Percentiles rank a stretch among this genome's conserved stretches.
phyloP scores from a whole-genome alignment of 2,329 filamentous ascomycete genomes.

The Fusarium sp. region DNA sequence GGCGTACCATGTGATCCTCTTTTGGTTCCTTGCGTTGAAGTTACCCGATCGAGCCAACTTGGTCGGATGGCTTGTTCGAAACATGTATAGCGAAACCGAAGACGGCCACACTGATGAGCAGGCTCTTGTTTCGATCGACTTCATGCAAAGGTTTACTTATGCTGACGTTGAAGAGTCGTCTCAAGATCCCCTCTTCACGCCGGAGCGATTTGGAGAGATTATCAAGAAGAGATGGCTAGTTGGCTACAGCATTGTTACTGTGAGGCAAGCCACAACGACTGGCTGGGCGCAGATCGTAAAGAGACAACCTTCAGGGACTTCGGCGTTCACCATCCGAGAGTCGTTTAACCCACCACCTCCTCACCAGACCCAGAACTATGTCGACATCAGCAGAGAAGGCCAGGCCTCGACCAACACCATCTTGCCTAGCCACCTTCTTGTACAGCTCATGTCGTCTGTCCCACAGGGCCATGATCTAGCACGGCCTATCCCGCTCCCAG shows the following conservation, averaged over 20 bases:
- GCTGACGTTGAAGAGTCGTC: constrained; percentile 84
- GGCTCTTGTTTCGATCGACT: constrained; percentile 91
- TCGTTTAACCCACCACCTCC: constrained; percentile 68
- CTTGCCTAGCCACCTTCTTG: constrained; percentile 77
- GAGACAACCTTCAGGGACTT: constrained; percentile 75
- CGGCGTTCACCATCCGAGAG: constrained; percentile 68
- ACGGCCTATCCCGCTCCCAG: constrained; percentile 80
- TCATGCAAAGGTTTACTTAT: constrained; percentile 90
- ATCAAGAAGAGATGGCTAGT: constrained; percentile 76
- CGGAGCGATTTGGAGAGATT: constrained; percentile 72
- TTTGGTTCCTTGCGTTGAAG: constrained; percentile 94
- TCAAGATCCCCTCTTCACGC: constrained; percentile 72
- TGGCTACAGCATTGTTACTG: constrained; percentile 78
- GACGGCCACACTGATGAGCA: constrained; percentile 85
- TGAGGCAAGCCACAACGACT: constrained; percentile 74
- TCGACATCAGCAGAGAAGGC: constrained; percentile 61
- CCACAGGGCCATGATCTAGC: constrained; percentile 67
- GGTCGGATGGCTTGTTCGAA: constrained; percentile 90
- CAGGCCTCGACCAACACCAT: constrained; percentile 68
- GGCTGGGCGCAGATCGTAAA: constrained; percentile 78
- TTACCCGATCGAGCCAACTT: constrained; percentile 84
- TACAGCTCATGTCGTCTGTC: constrained; percentile 73
- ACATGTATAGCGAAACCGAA: constrained; percentile 81
- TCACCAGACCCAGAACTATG: constrained; percentile 63
- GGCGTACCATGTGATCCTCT: constrained; percentile 94